These are phyloP conservation scores for Tephrocybe sp. DNA, from an alignment of 768 basidiomycete genomes.

Conservation along the genomic window DNA sequence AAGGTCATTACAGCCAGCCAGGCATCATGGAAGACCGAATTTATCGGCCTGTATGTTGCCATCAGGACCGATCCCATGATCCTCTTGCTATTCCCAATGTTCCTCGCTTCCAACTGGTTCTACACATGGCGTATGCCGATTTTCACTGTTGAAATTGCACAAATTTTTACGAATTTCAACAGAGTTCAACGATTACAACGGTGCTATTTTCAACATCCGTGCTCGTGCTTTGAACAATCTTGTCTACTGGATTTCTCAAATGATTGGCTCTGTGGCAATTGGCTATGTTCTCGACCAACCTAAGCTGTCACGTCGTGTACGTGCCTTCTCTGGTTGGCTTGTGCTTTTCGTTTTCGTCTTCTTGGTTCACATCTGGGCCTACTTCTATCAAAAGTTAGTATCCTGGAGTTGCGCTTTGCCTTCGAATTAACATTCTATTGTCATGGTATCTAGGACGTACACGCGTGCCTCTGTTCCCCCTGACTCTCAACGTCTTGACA, in stretches of 20 bases:
- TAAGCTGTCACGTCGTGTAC: conserved; percentile 55
- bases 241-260: conserved; percentile 79
- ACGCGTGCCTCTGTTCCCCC: conserved; percentile 48
- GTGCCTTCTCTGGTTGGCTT: conserved; percentile 70
- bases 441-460: conserved; percentile 41
- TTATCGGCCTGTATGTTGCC: conserved; percentile 65
- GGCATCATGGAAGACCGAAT: conserved; percentile 78
- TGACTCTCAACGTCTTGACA: conserved; percentile 51
- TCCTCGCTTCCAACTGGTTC: conserved; percentile 83
- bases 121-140: conserved; percentile 72
- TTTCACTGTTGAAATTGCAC: not conserved
- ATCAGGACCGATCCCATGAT: conserved; percentile 70
- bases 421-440: not conserved
- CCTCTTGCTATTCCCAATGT: conserved; percentile 80
- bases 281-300: conserved; percentile 64
- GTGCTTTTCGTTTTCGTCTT: conserved; percentile 64
- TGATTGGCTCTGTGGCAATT: conserved; percentile 69
- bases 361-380: conserved; percentile 72
- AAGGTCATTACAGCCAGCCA: conserved; percentile 60
- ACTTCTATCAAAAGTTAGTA: conserved; percentile 67
- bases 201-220: conserved; percentile 75
- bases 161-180: conserved; percentile 7
- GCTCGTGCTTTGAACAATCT: conserved; percentile 75
- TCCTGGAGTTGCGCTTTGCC: not conserved
- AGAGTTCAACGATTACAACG: conserved; percentile 83